Base-by-base conservation (phyloP, 2,329 filamentous ascomycete genomes). In the Trichoderma atroviride region DNA sequence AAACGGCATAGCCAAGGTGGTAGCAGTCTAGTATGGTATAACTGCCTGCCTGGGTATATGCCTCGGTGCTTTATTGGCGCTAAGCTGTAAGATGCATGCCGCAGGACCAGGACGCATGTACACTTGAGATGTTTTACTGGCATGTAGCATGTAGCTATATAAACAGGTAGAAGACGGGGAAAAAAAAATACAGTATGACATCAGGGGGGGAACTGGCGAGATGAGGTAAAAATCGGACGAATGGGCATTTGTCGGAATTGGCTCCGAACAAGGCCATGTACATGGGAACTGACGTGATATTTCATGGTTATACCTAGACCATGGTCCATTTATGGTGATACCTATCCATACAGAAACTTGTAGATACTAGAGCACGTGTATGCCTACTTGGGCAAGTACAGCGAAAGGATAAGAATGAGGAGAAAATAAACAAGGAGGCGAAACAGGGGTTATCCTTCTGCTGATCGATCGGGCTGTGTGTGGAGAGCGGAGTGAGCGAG, bases 401-500 rank as follows among this genome's bases (percentile, higher is more conserved):
- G 31, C 31, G 59, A 35, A 11, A 52, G 27, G 16, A 47, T 31
- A 33, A 33, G 7, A 10, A 10, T 27, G 59, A 13, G 37, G 24
- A 31, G 29, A n/a, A 40, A 50, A 31, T 27, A 61, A 24, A 24
- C 27, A 61, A 11, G 22, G 19, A 37, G 19, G 31, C 31, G 47
- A 43, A 24, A 22, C 58, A 61, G 40, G 43, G n/a, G 33, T 35
- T 13, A 14, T 14, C 31, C 33, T 24, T 55, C 2, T 56, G 35
- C 35, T 65, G 52, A 57, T 50, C 55, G 37, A 58, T 58, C 53
- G 56, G 37, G 47, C 35, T 24, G 53, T 58, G 55, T 56, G 50
- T 50, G 55, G 60, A 53, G 47, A 55, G 33, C 33, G 33, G 33
- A 35, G 11, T 13, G 33, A 14, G 33, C 33, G 22, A 14, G 50